Percentiles rank a stretch among this genome's conserved stretches.
phyloP scores from a whole-genome alignment of 1,284 basidiomycete genomes.

The Trichosporon asahii region DNA sequence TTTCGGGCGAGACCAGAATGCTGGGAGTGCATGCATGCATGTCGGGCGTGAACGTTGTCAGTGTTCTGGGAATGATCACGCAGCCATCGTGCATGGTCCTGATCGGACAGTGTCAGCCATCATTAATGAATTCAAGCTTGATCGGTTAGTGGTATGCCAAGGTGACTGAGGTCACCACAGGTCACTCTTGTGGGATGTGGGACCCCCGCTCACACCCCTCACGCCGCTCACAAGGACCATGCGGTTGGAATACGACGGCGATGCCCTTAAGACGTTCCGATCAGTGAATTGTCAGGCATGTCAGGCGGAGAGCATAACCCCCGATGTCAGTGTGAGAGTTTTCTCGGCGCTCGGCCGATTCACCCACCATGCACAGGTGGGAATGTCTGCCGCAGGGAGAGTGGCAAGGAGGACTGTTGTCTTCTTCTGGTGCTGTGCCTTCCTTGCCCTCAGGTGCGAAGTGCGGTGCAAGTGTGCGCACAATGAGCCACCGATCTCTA shows the following conservation, averaged over 20 bases:
- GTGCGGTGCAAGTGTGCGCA: background rate
- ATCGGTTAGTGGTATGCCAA: conserved; percentile 6
- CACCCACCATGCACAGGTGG: background rate
- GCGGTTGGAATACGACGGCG: background rate
- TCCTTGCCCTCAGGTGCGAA: no score
- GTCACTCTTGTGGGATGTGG: background rate
- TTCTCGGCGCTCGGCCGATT: background rate
- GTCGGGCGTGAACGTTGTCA: background rate
- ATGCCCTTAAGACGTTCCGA: background rate
- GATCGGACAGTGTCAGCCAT: conserved; percentile 4
- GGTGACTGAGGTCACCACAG: background rate
- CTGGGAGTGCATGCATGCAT: background rate
- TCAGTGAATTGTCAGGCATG: conserved; percentile 1
- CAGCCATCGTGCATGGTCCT: background rate
- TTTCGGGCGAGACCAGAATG: background rate
- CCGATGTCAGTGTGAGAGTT: background rate
- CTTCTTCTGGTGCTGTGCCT: background rate
- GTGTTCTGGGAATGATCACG: background rate
- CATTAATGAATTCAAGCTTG: conserved; percentile 11
- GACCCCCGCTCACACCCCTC: background rate
- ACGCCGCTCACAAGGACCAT: background rate
- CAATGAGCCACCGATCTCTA: background rate
- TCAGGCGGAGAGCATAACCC: background rate
- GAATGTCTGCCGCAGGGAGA: background rate
- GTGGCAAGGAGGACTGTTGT: background rate